These are phyloP conservation scores for Striga hermonthica DNA, from an alignment of 305 asterid species.

Conservation along the genomic window DNA sequence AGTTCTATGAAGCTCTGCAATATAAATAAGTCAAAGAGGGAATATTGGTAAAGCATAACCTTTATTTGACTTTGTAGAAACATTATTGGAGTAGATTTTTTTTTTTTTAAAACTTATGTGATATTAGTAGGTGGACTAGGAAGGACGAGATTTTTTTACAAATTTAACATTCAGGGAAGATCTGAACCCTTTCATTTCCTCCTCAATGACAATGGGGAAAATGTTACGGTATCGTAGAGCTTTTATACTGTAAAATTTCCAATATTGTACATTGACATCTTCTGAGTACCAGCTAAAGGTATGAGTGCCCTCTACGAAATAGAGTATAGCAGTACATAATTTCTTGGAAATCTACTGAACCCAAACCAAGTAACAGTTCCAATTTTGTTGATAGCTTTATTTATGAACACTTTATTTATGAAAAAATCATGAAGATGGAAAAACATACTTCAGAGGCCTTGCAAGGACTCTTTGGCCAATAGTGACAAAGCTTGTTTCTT, in stretches of 20 bases:
- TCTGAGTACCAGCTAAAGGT: conserved; percentile 10
- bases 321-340: conserved; percentile 9
- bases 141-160: not conserved
- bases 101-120: not conserved
- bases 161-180: not conserved
- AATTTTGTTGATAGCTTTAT: not conserved
- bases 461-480: conserved; percentile 92
- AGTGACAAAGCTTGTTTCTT: conserved; percentile 89
- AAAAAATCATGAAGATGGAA: conserved; percentile 9
- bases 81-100: conserved; percentile 2
- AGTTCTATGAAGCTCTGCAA: conserved; percentile 14
- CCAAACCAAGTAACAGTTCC: not conserved
- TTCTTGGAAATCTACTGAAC: conserved; percentile 23
- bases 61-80: not conserved
- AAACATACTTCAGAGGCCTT: conserved; percentile 74
- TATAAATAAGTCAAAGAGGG: conserved; percentile 14
- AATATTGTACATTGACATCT: conserved; percentile 8
- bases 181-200: conserved; percentile 2
- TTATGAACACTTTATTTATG: not conserved
- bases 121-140: not conserved
- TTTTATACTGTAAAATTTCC: conserved; percentile 8
- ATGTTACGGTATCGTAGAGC: conserved; percentile 6
- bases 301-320: conserved; percentile 1
- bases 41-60: conserved; percentile 10
- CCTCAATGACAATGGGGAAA: not conserved